Evolutionary conservation across 148 eudicot species (phyloP), one percentile per base, ranked within the genome.

Genomic region (Cornus kousa): DNA sequence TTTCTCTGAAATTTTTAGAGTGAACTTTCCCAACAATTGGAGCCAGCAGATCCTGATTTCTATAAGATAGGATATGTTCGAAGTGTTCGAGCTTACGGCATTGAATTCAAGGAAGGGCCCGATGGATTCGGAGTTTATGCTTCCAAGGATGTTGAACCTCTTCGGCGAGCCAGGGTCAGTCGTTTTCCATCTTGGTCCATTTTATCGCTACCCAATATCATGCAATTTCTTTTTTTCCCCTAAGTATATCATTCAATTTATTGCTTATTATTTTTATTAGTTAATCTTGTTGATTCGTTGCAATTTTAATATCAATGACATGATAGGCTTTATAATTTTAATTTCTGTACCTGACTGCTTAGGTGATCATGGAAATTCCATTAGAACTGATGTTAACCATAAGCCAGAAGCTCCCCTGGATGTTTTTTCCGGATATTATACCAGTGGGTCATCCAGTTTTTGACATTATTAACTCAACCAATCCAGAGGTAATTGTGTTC

Each of bases 361-460:
- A 96, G 99, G 91, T 96, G 86, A 90, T 96, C 79, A 96, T 96
- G 99, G 99, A 96, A 91, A 86, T 96, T 77, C 99, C 99, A 5
- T 80, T 96, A 78, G 99, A 96, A 84, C 78, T 96, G 84, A 93
- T 93, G 99, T 84, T 96, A 78, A 93, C 99, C 53, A 92, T 96
- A 71, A 96, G 97, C 80, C 83, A 94, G 79, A 91, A 87, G 83
- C 89, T 89, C 31, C 99, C 99, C 22, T 96, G 99, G 99, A 96
- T 93, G 98, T 96, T 96, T 85, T 96, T 96, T 81, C 99, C 99
- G 1, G 98, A 96, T 87, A 91, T 93, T 65, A 76, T 96, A 71
- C 99, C 99, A 7, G 68, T 93, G 55, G 99, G 99, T 68, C 98
- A 96, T 89, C 99, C 99, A 68, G 93, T 96, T 82, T 96, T 96